Conservation (phyloP, 768 basidiomycete genomes). For the Termitomyces sp. region DNA sequence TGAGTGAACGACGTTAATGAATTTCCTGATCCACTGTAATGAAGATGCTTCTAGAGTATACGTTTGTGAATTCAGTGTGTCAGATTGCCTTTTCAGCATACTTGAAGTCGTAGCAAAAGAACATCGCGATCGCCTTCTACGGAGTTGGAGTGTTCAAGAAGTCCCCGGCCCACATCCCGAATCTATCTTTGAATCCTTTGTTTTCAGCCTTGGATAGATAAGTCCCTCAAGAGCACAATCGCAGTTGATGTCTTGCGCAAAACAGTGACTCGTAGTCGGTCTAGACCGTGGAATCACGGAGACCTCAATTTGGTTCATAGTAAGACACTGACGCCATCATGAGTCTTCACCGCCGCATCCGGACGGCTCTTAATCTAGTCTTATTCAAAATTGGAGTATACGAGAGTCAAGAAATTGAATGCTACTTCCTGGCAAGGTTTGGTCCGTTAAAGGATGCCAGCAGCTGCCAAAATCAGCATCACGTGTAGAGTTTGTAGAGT, state of each 20-base stretch:
- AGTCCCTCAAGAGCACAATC: background rate
- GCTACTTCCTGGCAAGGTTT: constrained; percentile 3
- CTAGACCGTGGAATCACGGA: background rate
- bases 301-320: background rate
- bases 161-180: background rate
- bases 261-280: background rate
- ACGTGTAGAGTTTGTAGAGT: constrained; percentile 13
- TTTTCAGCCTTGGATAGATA: background rate
- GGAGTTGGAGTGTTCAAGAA: background rate
- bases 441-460: background rate
- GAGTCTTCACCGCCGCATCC: background rate
- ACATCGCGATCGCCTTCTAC: no score
- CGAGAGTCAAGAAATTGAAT: background rate
- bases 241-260: background rate
- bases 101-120: no score
- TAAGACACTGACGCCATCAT: background rate
- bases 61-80: background rate
- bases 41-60: background rate
- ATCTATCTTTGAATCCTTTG: background rate
- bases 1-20: background rate
- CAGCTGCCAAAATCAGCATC: constrained; percentile 8
- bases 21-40: background rate
- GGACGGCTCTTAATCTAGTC: background rate
- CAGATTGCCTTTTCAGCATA: background rate
- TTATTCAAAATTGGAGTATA: background rate